Base-by-base conservation (phyloP, 352 stramenopile genomes). In the Peronospora farinosa region DNA sequence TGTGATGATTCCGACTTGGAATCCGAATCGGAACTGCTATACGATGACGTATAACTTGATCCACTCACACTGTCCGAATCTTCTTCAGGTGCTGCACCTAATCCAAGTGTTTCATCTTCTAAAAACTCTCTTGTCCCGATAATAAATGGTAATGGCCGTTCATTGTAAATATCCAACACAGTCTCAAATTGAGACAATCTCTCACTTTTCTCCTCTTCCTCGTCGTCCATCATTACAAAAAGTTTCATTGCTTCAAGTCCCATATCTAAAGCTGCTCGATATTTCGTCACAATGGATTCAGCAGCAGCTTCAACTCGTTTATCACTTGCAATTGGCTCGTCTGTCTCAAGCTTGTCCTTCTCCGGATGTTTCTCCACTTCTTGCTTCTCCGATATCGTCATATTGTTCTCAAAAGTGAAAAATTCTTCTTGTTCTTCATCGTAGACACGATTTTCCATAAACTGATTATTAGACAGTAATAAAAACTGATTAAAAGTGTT, bases 401-500 rank as follows among this genome's bases (percentile, higher is more conserved):
- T 30, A 5, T 27, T 38, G 3, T 42, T 58, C n/a, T 70, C 73
- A 3, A 58, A 47, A 0, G 56, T 65, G 13, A 77, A 80, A 36
- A 82, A 68, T 55, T 89, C 76, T 15, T 90, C 80, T 48, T 92
- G 81, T 39, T 92, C 81, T 38, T 92, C 80, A 57, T 92, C 84
- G 61, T 92, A 92, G 37, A 94, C 83, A 57, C 83, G 83, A 57
- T 92, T 92, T 56, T 94, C 84, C 36, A 94, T 88, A 51, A 94
- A 94, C 65, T 94, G 84, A 50, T 77, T 94, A 60, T 94, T 88
- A 10, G 66, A 86, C 15, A 92, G 68, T 80, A 90, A 78, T 12
- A 94, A 70, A 54, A 94, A 94, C 68, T 88, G 65, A 61, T 92
- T 94, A 53, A 92, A 87, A 27, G 79, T 85, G 67, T 94, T 94